Base-by-base conservation (phyloP, 2,329 filamentous ascomycete genomes). In the Fusarium sp. region DNA sequence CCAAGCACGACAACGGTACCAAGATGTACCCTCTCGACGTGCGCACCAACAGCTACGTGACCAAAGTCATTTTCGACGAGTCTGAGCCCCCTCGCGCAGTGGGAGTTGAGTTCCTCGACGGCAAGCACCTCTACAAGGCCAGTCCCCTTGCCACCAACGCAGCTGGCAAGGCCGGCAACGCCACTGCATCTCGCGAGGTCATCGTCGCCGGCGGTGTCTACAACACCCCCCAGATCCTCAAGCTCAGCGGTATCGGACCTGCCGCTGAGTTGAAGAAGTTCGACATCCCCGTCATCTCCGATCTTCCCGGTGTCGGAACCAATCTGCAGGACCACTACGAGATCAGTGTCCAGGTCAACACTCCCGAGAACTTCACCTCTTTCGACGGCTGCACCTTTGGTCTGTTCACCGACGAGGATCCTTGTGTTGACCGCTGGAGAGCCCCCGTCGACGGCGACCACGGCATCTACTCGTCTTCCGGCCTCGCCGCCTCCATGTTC, bases 301-400 rank as follows among this genome's bases (percentile, higher is more conserved):
- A 83, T 39, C 78, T 83, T 2, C 85, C 85, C 0, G 87, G 85
- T 32, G 86, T 90, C 5, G 87, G 87, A 28, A 82, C 78, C 34
- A 88, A 88, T 74, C 77, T 89, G 7, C 82, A 87, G 72, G 86
- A 89, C 67, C 84, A 85, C 47, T 83, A 83, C 66, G 84, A 70
- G 38, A 67, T 67, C 26, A 59, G 72, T 7, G 76, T 83, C 23
- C 74, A 78, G 20, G 76, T 74, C 19, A 69, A 68, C 19, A 19
- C 54, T 2, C 32, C 66, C 4, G 43, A 64, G 10, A 68, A 77
- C 66, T 78, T 76, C 20, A 63, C 71, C 2, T 47, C 70, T 0
- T 74, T 73, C 10, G 68, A 74, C 1, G 73, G 74, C 15, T 80
- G 76, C 59, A 80, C 72, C 0, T 79, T 76, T 30, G 69, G 67